Evolutionary conservation across 2,329 filamentous ascomycete genomes (phyloP), one percentile per base, ranked within the genome.

Genomic region (Alternaria rosae): DNA sequence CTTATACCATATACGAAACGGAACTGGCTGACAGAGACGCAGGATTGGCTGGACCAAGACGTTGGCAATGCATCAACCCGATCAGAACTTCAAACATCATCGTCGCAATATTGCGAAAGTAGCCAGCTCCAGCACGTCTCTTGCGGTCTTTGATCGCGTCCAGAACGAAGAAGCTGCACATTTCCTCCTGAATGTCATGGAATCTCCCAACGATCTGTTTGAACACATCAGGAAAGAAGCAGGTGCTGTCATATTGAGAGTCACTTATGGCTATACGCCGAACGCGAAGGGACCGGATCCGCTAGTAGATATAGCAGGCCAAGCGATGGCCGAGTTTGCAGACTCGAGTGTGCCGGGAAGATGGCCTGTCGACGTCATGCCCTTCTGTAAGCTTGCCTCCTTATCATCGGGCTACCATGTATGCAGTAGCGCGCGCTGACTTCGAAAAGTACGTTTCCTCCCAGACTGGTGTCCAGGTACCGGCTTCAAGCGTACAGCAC

Each of bases 401-500:
- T 8, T 10, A 7, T 4, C 4, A n/a, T 13, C 1, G n/a, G 4
- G 8, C 15, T 10, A 13, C 43, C 3, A n/a, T 10, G 13, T 15
- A n/a, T 25, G 8, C 12, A n/a, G 15, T 48, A n/a, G 25, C 11
- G 43, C 17, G 8, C 7, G 43, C 25, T 52, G 17, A 44, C 11
- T 5, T 15, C 17, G 2, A 6, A 5, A 35, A 74, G 78, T 83
- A 45, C 74, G 69, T 70, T 74, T 81, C 58, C 54, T 84, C 0
- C 84, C 84, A 0, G 76, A 82, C 4, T 84, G 83, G 81, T 70
- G 81, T 15, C 84, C 83, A 4, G 84, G 84, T 1, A 75, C 82
- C 6, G 68, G 72, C 8, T 85, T 84, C 71, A 82, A 85, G 61
- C 59, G 68, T 2, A 82, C 71, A 3, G 83, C 81, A 2, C 75